Base-by-base conservation (phyloP, 2,329 filamentous ascomycete species). In the Blumeria graminis region DNA sequence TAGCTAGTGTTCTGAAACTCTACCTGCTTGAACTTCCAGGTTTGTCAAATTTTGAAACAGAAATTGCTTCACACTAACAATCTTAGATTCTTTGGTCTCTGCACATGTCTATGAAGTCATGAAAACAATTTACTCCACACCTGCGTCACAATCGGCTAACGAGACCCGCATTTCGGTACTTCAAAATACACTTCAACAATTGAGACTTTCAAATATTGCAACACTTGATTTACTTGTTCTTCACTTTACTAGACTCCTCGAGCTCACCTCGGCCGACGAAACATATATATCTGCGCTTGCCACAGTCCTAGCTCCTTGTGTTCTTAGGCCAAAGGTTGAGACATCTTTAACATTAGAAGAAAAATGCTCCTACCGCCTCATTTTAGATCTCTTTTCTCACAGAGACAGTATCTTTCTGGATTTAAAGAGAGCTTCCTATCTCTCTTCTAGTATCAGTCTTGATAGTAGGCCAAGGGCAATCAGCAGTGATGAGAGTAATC, bases 71-170 rank as follows among this genome's bases (percentile, higher is more conserved):
- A 18, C 51, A 9, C 65, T 67, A 59, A 67, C 57, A 50, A 18
- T 1, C 13, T 3, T 62, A 92, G 92, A 98, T 70, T 96, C 92
- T n/a, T 76, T 98, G 60, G 90, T 98, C 59, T 96, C 92, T 57
- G 94, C 88, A 43, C 90, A 96, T 68, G 88, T 98, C 58, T 98
- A 98, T 69, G 93, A 98, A 71, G 96, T 98, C 66, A 82, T 98
- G 67, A 89, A 94, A 71, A 96, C 88, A 1, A 93, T 98, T 61
- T 98, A 98, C 72, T 82, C 81, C 51, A 88, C 85, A 13, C 82
- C 87, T 11, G 76, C 84, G 51, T 77, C 84, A 45, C 86, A 94
- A 57, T 77, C 79, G 14, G 80, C 81, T 3, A 86, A 94, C 63
- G 76, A 81, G 55, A 81, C 86, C 11, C 84, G 92, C 56, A 77